phyloP scores from a whole-genome alignment of 1,284 basidiomycete genomes.

The Cutaneotrichosporon cavernicola region DNA sequence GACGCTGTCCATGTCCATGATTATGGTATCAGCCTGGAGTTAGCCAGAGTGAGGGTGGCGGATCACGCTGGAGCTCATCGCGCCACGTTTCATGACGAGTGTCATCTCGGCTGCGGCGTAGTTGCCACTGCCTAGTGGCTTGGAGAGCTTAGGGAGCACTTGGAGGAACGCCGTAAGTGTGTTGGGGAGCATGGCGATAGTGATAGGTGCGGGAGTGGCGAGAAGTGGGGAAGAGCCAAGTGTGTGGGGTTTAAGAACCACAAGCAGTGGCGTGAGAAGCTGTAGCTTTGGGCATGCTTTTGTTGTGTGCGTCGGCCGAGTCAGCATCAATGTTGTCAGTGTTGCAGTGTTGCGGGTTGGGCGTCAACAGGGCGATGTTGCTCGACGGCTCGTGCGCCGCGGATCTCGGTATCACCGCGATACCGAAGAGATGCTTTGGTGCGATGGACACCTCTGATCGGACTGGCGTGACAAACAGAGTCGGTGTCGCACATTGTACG shows the following conservation, averaged over 20 bases:
- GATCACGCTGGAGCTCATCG: not conserved
- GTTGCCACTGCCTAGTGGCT: not conserved
- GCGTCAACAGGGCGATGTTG: not conserved
- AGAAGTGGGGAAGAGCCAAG: not conserved
- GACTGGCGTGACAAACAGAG: too few species aligned
- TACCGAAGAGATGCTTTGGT: not conserved
- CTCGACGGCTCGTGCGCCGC: not conserved
- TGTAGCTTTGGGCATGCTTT: not conserved
- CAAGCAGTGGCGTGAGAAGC: not conserved
- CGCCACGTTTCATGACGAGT: not conserved
- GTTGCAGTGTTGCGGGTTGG: not conserved
- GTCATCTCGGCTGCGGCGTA: not conserved
- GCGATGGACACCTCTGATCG: not conserved
- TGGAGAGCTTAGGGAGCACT: not conserved
- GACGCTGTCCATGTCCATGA: not conserved
- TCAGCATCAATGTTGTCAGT: not conserved
- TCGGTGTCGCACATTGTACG: not conserved
- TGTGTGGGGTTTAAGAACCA: not conserved
- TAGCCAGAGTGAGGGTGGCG: not conserved
- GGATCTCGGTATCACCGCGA: not conserved
- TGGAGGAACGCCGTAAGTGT: not conserved
- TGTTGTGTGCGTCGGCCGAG: not conserved
- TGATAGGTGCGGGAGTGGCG: not conserved
- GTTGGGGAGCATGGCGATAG: not conserved
- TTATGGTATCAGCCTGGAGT: not conserved